A percentile compares a stretch with the other conserved stretches of the same genome.
phyloP scores from a whole-genome alignment of 1,284 basidiomycete genomes.

The Tilletiopsis washingtonensis region DNA sequence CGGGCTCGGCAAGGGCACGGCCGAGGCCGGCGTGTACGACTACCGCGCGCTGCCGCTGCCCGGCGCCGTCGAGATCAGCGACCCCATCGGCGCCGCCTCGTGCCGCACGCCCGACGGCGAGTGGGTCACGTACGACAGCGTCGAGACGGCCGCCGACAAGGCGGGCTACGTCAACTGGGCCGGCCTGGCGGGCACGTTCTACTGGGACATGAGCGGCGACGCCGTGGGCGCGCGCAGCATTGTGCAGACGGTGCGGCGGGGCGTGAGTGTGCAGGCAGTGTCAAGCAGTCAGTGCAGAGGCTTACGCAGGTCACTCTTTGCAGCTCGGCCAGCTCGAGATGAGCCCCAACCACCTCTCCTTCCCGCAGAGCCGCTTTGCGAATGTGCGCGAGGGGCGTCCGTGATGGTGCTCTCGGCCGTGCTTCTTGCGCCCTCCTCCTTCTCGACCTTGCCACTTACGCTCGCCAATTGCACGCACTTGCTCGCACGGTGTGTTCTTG shows the following conservation, averaged over 20 bases:
- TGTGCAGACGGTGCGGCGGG: constrained; percentile 20
- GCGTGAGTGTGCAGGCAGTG: constrained; percentile 10
- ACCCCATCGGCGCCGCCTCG: constrained; percentile 62
- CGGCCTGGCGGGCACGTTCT: constrained; percentile 71
- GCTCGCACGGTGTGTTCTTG: too few relatives aligned
- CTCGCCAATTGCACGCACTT: too few relatives aligned
- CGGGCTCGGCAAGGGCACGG: constrained; percentile 68
- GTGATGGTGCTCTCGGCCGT: too few relatives aligned
- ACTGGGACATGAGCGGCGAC: constrained; percentile 49
- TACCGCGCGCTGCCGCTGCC: constrained; percentile 70
- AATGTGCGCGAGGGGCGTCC: constrained; percentile 43
- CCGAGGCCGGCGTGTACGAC: constrained; percentile 54
- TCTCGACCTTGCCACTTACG: too few relatives aligned
- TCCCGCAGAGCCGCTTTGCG: constrained; percentile 50
- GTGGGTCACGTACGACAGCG: constrained; percentile 72
- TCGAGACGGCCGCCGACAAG: constrained; percentile 62
- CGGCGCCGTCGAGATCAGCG: constrained; percentile 61
- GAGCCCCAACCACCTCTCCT: constrained; percentile 63
- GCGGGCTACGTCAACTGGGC: constrained; percentile 65
- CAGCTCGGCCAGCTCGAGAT: constrained; percentile 45
- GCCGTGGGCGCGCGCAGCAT: constrained; percentile 18
- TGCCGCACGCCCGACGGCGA: constrained; percentile 64
- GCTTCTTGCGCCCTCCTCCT: too few relatives aligned
- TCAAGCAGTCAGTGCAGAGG: constrained; percentile 2
- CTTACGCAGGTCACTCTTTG: background rate